These are phyloP conservation scores for Poa annua DNA, from an alignment of 176 grass and related monocot genomes.

Conservation along the genomic window DNA sequence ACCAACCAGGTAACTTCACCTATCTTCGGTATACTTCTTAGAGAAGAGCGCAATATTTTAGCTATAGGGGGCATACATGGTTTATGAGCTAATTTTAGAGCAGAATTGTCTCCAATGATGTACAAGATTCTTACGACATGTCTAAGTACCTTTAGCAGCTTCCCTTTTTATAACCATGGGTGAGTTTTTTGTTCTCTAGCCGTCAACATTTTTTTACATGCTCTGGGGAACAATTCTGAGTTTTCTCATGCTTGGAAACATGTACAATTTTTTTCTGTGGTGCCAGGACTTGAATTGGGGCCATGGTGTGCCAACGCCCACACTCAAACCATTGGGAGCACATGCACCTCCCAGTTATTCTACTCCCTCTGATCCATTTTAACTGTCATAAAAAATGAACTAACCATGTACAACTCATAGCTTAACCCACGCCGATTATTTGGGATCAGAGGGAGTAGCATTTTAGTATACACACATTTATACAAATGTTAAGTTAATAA, in stretches of 20 bases:
- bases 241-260: background rate
- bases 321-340: background rate
- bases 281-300: background rate
- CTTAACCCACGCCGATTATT: no score
- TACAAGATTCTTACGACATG: background rate
- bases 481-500: background rate
- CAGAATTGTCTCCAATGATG: background rate
- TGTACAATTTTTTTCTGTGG: background rate
- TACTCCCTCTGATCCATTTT: no score
- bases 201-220: background rate
- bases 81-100: slow-evolving; percentile 5
- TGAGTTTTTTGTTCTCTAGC: background rate
- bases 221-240: background rate
- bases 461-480: background rate
- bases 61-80: background rate
- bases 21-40: background rate
- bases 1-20: slow-evolving; percentile 54
- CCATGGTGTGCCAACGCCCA: background rate
- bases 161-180: background rate
- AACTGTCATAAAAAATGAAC: no score
- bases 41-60: background rate
- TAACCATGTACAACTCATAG: no score
- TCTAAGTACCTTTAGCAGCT: background rate
- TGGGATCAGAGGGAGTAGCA: background rate
- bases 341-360: background rate